A percentile compares a stretch with the other conserved stretches of the same genome.
phyloP scores from a whole-genome alignment of 352 stramenopile species.

The Phytophthora pisi region DNA sequence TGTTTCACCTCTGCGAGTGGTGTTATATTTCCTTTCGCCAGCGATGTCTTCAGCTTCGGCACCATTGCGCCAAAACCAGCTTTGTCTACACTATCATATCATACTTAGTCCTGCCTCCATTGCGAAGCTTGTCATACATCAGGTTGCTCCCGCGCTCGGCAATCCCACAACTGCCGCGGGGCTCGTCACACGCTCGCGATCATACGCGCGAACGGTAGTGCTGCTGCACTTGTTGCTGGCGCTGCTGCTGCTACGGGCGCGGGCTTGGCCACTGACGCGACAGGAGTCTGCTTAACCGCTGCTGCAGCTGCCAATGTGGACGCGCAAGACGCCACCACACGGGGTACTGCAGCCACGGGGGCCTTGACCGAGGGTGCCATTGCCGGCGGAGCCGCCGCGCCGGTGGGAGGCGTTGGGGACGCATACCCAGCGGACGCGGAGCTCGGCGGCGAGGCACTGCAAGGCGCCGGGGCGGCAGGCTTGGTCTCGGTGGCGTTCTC shows the following conservation, averaged over 20 bases:
- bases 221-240: constrained; percentile 19
- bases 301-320: constrained; percentile 21
- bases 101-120: constrained; percentile 39
- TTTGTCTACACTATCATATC: constrained; percentile 57
- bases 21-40: constrained; percentile 35
- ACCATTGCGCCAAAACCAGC: constrained; percentile 31
- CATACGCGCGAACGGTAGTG: constrained; percentile 40
- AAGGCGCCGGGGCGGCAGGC: constrained; percentile 24
- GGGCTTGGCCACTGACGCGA: constrained; percentile 16
- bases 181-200: constrained; percentile 49
- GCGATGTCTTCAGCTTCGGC: constrained; percentile 28
- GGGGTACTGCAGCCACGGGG: constrained; percentile 10
- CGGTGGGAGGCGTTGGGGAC: constrained; percentile 37
- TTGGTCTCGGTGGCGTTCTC: constrained; percentile 63
- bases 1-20: constrained; percentile 33
- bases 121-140: constrained; percentile 35
- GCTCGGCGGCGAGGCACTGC: not conserved
- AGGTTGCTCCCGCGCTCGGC: constrained; percentile 12
- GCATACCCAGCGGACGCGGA: constrained; percentile 28
- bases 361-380: constrained; percentile 23
- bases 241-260: constrained; percentile 17
- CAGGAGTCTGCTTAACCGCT: constrained; percentile 9
- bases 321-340: constrained; percentile 20
- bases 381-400: constrained; percentile 19
- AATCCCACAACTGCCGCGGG: constrained; percentile 10